phyloP scores from a whole-genome alignment of 2,329 filamentous ascomycete genomes.

The Dendryphion nanum region DNA sequence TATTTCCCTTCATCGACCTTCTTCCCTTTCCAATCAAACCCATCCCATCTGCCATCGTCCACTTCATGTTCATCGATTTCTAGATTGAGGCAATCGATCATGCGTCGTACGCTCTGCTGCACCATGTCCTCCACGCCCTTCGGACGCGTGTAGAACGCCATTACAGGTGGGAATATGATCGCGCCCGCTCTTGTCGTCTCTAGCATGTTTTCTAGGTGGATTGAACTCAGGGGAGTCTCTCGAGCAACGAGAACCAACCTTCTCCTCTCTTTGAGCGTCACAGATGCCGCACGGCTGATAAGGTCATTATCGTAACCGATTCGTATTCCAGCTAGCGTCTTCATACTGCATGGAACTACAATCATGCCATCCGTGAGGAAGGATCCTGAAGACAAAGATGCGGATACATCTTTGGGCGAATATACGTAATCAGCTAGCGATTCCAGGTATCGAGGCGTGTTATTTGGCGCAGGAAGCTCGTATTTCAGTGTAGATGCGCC shows the following conservation, averaged over 20 bases:
- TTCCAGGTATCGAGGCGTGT: not conserved
- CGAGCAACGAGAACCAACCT: constrained; percentile 43
- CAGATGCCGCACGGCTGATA: constrained; percentile 47
- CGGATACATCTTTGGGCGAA: constrained; percentile 44
- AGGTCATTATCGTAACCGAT: constrained; percentile 46
- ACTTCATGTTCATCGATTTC: not conserved
- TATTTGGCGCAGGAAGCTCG: not conserved
- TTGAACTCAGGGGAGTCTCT: constrained; percentile 49
- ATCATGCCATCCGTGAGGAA: constrained; percentile 50
- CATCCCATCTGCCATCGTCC: not conserved
- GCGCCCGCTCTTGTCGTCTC: constrained; percentile 5
- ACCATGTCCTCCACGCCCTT: constrained; percentile 6
- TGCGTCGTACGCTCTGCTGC: not conserved
- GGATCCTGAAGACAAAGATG: constrained; percentile 46
- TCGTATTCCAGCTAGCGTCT: constrained; percentile 46
- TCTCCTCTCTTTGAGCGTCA: constrained; percentile 47
- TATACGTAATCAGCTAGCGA: constrained; percentile 16
- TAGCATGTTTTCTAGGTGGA: constrained; percentile 51
- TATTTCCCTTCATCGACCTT: no score
- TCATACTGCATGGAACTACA: constrained; percentile 50
- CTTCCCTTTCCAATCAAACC: not conserved
- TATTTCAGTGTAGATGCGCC: constrained; percentile 43
- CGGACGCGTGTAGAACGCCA: constrained; percentile 9
- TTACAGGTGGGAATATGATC: constrained; percentile 10
- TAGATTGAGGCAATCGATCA: not conserved